Conservation (phyloP, 1,139 yeast species). For the Candida glucosophila region DNA sequence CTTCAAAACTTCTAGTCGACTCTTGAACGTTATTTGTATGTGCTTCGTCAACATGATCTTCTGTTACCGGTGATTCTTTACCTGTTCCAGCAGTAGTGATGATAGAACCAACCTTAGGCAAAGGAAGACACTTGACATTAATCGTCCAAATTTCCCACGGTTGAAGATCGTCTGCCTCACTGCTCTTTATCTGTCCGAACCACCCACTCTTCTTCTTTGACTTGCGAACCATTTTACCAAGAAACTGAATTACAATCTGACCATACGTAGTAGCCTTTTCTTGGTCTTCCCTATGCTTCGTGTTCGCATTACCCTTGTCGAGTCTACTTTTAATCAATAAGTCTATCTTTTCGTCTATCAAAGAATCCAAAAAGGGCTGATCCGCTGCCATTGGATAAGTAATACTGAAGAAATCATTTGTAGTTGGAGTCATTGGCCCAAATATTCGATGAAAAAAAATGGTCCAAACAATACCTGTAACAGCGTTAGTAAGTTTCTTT, state of each 20-base stretch:
- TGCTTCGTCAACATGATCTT: constrained; percentile 1
- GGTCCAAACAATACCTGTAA: constrained; percentile 53
- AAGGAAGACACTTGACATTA: constrained; percentile 27
- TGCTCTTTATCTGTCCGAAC: constrained; percentile 29
- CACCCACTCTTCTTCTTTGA: constrained; percentile 33
- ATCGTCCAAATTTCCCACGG: constrained; percentile 40
- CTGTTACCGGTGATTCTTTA: constrained; percentile 1
- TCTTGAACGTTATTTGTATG: constrained; percentile 13
- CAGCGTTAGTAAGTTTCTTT: no score
- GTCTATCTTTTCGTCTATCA: constrained; percentile 34
- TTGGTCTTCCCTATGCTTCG: constrained; percentile 1
- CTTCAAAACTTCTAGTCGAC: constrained; percentile 32
- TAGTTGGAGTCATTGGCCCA: constrained; percentile 54
- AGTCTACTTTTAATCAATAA: constrained; percentile 23
- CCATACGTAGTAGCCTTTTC: constrained; percentile 9
- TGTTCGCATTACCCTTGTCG: constrained; percentile 2
- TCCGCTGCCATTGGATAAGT: constrained; percentile 38
- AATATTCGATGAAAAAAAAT: constrained; percentile 65
- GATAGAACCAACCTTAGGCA: no score
- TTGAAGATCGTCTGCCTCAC: constrained; percentile 13
- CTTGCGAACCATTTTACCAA: constrained; percentile 18
- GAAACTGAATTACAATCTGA: constrained; percentile 19
- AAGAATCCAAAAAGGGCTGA: constrained; percentile 34
- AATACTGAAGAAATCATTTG: constrained; percentile 33
- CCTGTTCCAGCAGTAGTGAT: constrained; percentile 1